These are phyloP conservation scores for Boletus patriciae DNA, from an alignment of 768 basidiomycete genomes.

Conservation along the genomic window DNA sequence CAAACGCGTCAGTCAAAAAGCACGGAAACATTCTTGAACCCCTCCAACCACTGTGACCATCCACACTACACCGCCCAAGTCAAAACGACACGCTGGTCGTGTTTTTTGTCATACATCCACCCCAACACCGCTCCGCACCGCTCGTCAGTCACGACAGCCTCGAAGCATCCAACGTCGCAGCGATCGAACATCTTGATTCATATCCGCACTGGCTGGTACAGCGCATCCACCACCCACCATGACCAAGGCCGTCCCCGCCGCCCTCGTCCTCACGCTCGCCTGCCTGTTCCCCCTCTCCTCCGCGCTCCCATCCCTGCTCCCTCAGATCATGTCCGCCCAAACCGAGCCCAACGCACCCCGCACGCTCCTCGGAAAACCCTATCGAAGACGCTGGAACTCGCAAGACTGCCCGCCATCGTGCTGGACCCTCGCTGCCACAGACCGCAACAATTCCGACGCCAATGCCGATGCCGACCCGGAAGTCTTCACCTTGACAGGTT, in stretches of 20 bases:
- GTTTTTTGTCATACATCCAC: background rate
- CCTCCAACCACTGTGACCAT: background rate
- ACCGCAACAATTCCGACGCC: background rate
- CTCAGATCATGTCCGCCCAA: background rate
- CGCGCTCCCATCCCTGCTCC: slow-evolving; percentile 5
- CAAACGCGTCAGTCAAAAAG: background rate
- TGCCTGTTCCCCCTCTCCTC: slow-evolving; percentile 9
- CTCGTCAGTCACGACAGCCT: background rate
- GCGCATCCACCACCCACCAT: background rate
- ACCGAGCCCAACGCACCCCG: slow-evolving; percentile 6
- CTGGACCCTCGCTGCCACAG: background rate
- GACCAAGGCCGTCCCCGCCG: background rate
- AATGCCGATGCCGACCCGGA: background rate
- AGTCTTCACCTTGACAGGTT: background rate
- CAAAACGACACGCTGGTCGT: slow-evolving; percentile 17
- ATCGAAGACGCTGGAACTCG: background rate
- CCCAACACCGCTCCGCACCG: background rate
- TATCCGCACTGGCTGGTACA: background rate
- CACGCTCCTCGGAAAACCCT: slow-evolving; percentile 17
- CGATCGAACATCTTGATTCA: background rate
- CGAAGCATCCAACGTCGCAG: background rate
- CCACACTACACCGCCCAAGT: background rate
- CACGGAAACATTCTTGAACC: background rate
- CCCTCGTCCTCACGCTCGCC: slow-evolving; percentile 8
- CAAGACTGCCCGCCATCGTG: background rate